A percentile compares a stretch with the other conserved stretches of the same genome.
Evolutionary conservation across 345 rosid species (phyloP).

Genomic region (Acer yangbiense): DNA sequence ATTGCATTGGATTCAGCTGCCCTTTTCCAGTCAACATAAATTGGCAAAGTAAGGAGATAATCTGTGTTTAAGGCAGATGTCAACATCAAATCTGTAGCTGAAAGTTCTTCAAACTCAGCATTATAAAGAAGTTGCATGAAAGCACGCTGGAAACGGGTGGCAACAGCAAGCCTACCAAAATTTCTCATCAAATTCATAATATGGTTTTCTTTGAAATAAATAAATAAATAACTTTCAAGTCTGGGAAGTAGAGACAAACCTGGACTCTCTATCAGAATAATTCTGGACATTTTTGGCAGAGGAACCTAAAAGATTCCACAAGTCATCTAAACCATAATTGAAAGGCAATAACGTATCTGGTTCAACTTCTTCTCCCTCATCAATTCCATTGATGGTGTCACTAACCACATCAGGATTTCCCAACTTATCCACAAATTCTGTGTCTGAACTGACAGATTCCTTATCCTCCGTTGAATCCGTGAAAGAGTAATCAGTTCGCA

Average conservation of each 20-base stretch:
- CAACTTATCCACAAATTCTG: constrained; percentile 17
- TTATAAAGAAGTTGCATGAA: constrained; percentile 83
- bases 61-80: constrained; percentile 87
- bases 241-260: constrained; percentile 28
- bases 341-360: constrained; percentile 36
- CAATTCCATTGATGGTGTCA: constrained; percentile 25
- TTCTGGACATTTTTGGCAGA: constrained; percentile 36
- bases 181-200: constrained; percentile 6
- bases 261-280: constrained; percentile 40
- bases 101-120: constrained; percentile 93
- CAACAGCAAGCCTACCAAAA: constrained; percentile 64
- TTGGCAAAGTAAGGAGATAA: constrained; percentile 90
- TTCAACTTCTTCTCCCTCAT: constrained; percentile 21
- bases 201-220: neutral
- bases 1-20: constrained; percentile 86
- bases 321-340: constrained; percentile 46
- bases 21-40: constrained; percentile 89
- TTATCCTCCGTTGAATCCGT: constrained; percentile 41
- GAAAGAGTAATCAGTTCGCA: constrained; percentile 67
- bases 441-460: constrained; percentile 21
- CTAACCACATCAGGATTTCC: constrained; percentile 20
- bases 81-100: constrained; percentile 80
- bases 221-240: neutral
- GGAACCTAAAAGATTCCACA: constrained; percentile 54
- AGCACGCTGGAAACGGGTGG: constrained; percentile 86